Evolutionary conservation across 2,329 filamentous ascomycete genomes (phyloP).

Genomic region (Ophiostoma montium): DNA sequence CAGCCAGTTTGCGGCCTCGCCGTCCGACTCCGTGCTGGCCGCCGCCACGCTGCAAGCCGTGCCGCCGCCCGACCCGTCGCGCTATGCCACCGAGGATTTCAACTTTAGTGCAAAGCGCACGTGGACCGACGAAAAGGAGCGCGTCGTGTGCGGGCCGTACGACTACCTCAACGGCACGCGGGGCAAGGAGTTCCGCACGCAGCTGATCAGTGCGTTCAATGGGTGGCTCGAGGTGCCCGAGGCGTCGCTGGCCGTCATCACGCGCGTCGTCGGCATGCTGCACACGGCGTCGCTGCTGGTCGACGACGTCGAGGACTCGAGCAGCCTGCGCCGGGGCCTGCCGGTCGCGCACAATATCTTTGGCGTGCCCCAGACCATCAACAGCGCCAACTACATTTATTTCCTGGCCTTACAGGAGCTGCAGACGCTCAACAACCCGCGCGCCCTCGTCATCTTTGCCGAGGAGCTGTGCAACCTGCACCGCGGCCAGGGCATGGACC

Average conservation of each 20-base stretch:
- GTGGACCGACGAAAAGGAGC: constrained; percentile 65
- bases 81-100: constrained; percentile 41
- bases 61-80: constrained; percentile 32
- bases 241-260: constrained; percentile 58
- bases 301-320: constrained; percentile 75
- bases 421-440: constrained; percentile 51
- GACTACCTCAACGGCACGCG: constrained; percentile 68
- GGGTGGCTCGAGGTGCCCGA: constrained; percentile 62
- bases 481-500: constrained; percentile 78
- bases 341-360: constrained; percentile 78
- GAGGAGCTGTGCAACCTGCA: constrained; percentile 78
- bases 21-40: constrained; percentile 1
- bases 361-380: constrained; percentile 77
- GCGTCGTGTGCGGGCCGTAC: constrained; percentile 62
- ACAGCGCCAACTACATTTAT: constrained; percentile 82
- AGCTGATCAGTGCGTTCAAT: constrained; percentile 71
- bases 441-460: constrained; percentile 56
- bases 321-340: constrained; percentile 59
- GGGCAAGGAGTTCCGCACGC: constrained; percentile 71
- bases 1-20: constrained; percentile 5
- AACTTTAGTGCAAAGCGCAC: constrained; percentile 34
- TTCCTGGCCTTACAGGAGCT: constrained; percentile 67
- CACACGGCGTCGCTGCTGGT: constrained; percentile 74
- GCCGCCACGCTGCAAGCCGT: constrained; percentile 20
- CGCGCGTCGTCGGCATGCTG: constrained; percentile 68